These are phyloP conservation scores for Eucalyptus cloeziana DNA, from an alignment of 345 rosid species.

Conservation along the genomic window DNA sequence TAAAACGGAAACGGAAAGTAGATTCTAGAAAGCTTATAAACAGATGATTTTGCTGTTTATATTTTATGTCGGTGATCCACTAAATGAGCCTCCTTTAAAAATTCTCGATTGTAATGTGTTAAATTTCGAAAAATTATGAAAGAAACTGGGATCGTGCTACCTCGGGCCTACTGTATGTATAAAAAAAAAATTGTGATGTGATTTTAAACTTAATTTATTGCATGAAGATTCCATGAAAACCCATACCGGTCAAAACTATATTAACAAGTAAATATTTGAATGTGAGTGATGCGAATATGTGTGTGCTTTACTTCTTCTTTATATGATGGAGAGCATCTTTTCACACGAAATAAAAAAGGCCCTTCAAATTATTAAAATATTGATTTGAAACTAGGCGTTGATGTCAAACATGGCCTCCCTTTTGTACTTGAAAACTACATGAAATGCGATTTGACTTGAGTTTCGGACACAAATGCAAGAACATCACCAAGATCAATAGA, in stretches of 20 bases:
- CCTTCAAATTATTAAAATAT: background rate
- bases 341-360: background rate
- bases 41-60: too few species aligned
- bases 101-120: background rate
- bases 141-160: background rate
- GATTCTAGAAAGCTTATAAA: background rate
- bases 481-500: background rate
- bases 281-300: background rate
- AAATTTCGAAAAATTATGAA: background rate
- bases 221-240: background rate
- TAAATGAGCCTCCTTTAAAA: background rate
- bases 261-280: background rate
- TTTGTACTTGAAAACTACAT: background rate
- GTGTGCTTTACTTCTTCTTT: background rate
- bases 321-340: background rate
- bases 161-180: background rate
- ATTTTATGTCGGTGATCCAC: background rate
- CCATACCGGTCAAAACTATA: rapidly evolving
- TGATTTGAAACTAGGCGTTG: background rate
- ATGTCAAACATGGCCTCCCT: background rate
- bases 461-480: background rate
- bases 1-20: background rate
- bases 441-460: background rate
- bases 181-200: background rate
- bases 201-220: background rate